These are phyloP conservation scores for Fusarium metavorans DNA, from an alignment of 2,329 filamentous ascomycete species.

Conservation along the genomic window DNA sequence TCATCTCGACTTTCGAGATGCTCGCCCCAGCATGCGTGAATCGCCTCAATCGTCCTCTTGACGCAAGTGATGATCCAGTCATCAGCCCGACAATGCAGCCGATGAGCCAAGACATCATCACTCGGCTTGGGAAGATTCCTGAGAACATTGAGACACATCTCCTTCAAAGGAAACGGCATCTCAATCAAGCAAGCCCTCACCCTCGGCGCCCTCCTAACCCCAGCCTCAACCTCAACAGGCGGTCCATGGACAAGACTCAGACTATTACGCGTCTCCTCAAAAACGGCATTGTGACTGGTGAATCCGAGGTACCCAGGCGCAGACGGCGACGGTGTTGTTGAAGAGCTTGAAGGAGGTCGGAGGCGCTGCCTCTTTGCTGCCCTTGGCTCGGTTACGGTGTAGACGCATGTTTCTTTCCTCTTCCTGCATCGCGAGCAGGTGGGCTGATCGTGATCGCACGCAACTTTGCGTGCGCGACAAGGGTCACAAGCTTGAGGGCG, in stretches of 20 bases:
- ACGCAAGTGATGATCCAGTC: constrained; percentile 50
- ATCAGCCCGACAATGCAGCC: constrained; percentile 42
- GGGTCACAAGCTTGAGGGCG: constrained; percentile 50
- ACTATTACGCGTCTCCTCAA: constrained; percentile 56
- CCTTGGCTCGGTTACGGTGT: constrained; percentile 42
- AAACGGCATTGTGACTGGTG: constrained; percentile 57
- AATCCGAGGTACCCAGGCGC: constrained; percentile 58
- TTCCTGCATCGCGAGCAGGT: constrained; percentile 55
- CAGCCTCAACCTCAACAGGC: constrained; percentile 11
- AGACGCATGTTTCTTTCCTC: constrained; percentile 53
- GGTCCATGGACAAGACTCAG: constrained; percentile 50
- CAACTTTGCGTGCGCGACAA: constrained; percentile 57
- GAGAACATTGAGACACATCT: constrained; percentile 54
- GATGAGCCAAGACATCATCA: constrained; percentile 32
- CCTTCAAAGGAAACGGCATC: constrained; percentile 46
- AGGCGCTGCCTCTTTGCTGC: constrained; percentile 30
- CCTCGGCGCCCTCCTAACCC: constrained; percentile 7
- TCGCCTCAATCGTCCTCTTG: constrained; percentile 45
- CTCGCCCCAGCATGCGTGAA: constrained; percentile 49
- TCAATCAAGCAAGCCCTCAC: constrained; percentile 25
- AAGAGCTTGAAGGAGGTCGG: constrained; percentile 20
- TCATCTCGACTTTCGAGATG: constrained; percentile 44
- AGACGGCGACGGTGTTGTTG: constrained; percentile 35
- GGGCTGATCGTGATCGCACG: constrained; percentile 57
- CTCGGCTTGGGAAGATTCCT: constrained; percentile 48